phyloP scores from a whole-genome alignment of 2,329 filamentous ascomycete genomes.

The Colletotrichum gloeosporioides region DNA sequence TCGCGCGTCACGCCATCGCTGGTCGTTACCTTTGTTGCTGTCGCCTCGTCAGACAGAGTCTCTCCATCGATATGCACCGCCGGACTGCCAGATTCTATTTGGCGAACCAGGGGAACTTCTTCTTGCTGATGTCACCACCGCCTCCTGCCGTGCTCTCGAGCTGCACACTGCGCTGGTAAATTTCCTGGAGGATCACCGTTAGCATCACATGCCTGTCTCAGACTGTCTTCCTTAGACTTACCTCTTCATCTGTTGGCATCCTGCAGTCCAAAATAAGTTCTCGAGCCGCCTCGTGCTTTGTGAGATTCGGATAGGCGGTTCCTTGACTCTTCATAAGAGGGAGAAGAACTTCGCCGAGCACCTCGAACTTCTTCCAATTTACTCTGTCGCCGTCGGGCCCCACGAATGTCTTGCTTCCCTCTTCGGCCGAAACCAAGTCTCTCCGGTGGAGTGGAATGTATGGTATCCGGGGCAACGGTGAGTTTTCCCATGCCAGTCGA shows the following conservation, averaged over 20 bases:
- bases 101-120: conserved; percentile 72
- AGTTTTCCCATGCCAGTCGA: conserved; percentile 97
- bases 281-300: conserved; percentile 71
- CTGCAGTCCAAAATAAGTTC: conserved; percentile 82
- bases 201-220: conserved; percentile 17
- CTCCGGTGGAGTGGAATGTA: conserved; percentile 90
- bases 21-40: background rate
- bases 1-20: background rate
- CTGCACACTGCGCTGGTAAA: conserved; percentile 66
- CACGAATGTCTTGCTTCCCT: conserved; percentile 90
- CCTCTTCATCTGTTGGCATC: conserved; percentile 87
- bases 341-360: conserved; percentile 89
- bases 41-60: background rate
- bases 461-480: conserved; percentile 85
- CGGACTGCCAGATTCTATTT: conserved; percentile 40
- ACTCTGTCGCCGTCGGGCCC: conserved; percentile 76
- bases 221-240: conserved; percentile 47
- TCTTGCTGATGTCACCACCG: conserved; percentile 57
- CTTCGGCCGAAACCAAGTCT: conserved; percentile 89
- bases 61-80: background rate
- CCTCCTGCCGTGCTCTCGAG: conserved; percentile 58
- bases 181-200: conserved; percentile 52
- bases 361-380: conserved; percentile 98
- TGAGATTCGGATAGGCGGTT: conserved; percentile 76
- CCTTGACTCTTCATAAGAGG: conserved; percentile 93